phyloP scores from a whole-genome alignment of 2,329 filamentous ascomycete species.

The Pezicula radicicola region DNA sequence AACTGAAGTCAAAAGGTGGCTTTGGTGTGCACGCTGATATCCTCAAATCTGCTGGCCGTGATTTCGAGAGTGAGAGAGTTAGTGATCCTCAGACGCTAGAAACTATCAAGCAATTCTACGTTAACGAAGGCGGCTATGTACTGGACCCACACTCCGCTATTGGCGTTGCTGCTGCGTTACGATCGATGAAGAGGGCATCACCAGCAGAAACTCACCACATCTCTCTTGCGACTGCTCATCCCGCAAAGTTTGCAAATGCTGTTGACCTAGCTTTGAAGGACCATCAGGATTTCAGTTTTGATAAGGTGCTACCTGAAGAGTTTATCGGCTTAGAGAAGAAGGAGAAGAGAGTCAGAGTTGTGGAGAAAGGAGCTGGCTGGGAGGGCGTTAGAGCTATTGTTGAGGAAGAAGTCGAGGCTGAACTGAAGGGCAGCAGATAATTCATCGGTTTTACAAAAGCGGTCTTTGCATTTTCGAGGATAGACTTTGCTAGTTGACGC shows the following conservation, averaged over 20 bases:
- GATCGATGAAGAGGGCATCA: constrained; percentile 58
- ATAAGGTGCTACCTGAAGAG: constrained; percentile 74
- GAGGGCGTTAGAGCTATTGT: constrained; percentile 73
- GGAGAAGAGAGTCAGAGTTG: constrained; percentile 69
- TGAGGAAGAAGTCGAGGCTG: constrained; percentile 66
- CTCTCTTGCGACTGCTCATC: constrained; percentile 88
- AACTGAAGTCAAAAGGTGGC: constrained; percentile 77
- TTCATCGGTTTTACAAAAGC: not conserved
- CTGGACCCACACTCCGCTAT: constrained; percentile 93
- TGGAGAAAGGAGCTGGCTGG: constrained; percentile 65
- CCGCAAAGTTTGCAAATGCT: constrained; percentile 87
- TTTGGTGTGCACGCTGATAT: constrained; percentile 79
- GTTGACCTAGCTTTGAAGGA: constrained; percentile 76
- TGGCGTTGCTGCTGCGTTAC: constrained; percentile 71
- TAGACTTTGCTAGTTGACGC: no score
- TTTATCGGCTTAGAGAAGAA: constrained; percentile 76
- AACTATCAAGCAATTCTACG: constrained; percentile 58
- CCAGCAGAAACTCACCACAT: constrained; percentile 59
- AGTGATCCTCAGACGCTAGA: constrained; percentile 65
- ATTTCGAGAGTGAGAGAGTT: constrained; percentile 79
- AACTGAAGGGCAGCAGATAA: constrained; percentile 39
- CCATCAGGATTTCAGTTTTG: constrained; percentile 72
- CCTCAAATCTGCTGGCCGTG: constrained; percentile 64
- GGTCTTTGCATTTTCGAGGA: no score
- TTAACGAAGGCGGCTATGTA: constrained; percentile 62